Percentiles rank a stretch among this genome's conserved stretches.
Conservation (phyloP, 257 asterid species). For the Capsicum baccatum region DNA sequence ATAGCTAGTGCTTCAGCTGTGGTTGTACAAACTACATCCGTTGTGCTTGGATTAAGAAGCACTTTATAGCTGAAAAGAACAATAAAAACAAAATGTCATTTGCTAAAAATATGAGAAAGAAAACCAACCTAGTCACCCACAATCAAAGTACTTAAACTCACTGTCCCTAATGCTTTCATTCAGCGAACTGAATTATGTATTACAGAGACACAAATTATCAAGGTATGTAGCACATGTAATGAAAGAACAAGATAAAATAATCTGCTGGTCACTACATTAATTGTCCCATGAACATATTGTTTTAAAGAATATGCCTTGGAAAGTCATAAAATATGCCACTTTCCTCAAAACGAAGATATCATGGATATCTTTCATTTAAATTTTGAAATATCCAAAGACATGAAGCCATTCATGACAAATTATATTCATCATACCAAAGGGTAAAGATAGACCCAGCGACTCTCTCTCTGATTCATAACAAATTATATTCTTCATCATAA, state of each 20-base stretch:
- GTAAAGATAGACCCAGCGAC: background rate
- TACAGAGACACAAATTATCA: background rate
- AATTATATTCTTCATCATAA: background rate
- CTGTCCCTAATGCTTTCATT: background rate
- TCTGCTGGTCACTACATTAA: background rate
- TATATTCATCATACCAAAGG: background rate
- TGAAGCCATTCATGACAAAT: background rate
- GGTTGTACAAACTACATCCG: slow-evolving; percentile 97
- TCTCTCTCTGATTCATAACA: background rate
- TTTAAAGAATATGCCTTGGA: background rate
- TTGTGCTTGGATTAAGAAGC: slow-evolving; percentile 95
- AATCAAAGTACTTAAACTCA: background rate
- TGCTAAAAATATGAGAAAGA: background rate
- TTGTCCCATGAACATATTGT: background rate
- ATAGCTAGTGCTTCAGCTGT: slow-evolving; percentile 97
- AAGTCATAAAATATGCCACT: background rate
- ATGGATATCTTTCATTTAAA: background rate
- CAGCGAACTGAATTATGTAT: background rate
- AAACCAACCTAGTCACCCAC: background rate
- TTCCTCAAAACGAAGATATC: background rate
- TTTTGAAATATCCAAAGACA: background rate
- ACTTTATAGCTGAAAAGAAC: slow-evolving; percentile 74
- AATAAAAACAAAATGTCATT: background rate
- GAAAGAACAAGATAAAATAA: background rate
- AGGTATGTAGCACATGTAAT: background rate